Conservation (phyloP, 176 grass and related monocot genomes). For the Bolboschoenus planiculmis region DNA sequence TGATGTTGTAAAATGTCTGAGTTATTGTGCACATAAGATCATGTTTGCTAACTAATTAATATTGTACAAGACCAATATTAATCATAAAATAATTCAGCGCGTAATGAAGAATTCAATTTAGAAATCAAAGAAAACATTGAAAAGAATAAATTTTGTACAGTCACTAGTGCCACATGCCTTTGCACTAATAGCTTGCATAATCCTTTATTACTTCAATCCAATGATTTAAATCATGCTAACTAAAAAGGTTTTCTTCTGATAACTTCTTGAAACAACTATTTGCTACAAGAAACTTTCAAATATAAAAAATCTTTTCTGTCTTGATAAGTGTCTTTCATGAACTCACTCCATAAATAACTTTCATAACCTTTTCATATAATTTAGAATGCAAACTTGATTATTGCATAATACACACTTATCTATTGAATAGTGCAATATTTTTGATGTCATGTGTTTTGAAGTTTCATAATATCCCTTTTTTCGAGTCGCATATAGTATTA, state of each 20-base stretch:
- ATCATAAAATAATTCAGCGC: background rate
- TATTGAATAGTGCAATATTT: background rate
- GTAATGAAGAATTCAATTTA: background rate
- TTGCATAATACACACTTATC: background rate
- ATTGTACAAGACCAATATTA: slow-evolving; percentile 29
- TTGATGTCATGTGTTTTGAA: no score
- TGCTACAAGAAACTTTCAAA: background rate
- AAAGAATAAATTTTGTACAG: background rate
- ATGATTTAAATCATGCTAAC: background rate
- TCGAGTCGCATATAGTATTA: no score
- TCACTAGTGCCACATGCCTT: background rate
- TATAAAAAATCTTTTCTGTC: background rate
- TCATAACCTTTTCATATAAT: background rate
- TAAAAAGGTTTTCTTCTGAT: background rate
- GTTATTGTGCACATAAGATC: background rate
- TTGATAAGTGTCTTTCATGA: background rate
- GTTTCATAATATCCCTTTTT: background rate
- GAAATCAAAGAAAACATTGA: background rate
- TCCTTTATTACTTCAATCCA: background rate
- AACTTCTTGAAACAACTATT: background rate
- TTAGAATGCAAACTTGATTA: background rate
- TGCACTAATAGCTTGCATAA: background rate
- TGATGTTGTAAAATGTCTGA: no score
- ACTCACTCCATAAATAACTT: background rate
- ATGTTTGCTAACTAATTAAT: slow-evolving; percentile 9